phyloP scores from a whole-genome alignment of 768 basidiomycete species.

The Pisolithus tinctorius region DNA sequence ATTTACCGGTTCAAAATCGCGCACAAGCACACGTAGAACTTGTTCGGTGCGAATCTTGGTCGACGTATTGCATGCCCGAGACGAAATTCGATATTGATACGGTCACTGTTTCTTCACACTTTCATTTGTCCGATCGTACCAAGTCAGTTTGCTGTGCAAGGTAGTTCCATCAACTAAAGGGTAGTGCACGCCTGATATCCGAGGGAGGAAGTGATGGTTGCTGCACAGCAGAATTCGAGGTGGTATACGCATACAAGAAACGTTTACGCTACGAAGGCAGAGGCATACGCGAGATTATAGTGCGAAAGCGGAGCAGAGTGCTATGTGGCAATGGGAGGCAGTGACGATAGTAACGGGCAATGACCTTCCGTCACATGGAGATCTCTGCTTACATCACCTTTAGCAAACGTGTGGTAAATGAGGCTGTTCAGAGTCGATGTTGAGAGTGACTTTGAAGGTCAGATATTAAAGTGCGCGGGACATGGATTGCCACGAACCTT shows the following conservation, averaged over 20 bases:
- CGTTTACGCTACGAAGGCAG: no score
- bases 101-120: conserved; percentile 42
- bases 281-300: no score
- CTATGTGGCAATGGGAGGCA: no score
- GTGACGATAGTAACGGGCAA: no score
- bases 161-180: conserved; percentile 63
- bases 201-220: conserved; percentile 48
- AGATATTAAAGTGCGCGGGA: no score
- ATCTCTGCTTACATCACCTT: conserved; percentile 35
- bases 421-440: conserved; percentile 68
- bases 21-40: conserved; percentile 62
- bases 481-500: no score
- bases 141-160: conserved; percentile 26
- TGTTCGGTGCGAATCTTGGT: conserved; percentile 81
- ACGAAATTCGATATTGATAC: conserved; percentile 81
- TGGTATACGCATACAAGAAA: no score
- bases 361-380: no score
- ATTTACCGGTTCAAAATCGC: conserved; percentile 1
- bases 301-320: no score
- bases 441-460: conserved; percentile 36
- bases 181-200: conserved; percentile 63
- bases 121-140: background rate
- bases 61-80: conserved; percentile 87
- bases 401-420: conserved; percentile 58
- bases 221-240: conserved; percentile 37